Evolutionary conservation across 257 asterid species (phyloP).

Genomic region (Solanum pennellii): DNA sequence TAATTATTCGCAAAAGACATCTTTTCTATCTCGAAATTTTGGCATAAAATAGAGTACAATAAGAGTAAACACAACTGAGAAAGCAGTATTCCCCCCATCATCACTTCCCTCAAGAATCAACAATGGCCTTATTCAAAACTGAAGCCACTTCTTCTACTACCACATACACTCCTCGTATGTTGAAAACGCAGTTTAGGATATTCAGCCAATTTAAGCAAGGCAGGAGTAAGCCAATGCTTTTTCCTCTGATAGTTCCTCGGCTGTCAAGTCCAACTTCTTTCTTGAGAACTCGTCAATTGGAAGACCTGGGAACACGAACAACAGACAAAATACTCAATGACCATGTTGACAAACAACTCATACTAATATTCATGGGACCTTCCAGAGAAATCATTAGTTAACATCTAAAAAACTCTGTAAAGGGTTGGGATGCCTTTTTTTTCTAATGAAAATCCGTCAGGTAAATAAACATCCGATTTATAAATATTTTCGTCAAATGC

Average conservation of each 20-base stretch:
- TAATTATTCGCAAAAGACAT: background rate
- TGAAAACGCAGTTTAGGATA: background rate
- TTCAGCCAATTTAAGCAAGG: slow-evolving; percentile 24
- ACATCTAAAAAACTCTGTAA: background rate
- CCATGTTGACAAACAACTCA: background rate
- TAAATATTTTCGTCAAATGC: background rate
- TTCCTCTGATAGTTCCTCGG: slow-evolving; percentile 81
- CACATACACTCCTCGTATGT: background rate
- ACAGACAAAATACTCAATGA: background rate
- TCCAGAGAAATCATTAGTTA: background rate
- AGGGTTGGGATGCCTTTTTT: background rate
- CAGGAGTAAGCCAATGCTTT: slow-evolving; percentile 85
- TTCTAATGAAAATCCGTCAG: too few relatives aligned
- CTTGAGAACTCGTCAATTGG: slow-evolving; percentile 71
- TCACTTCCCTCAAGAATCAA: slow-evolving; percentile 8
- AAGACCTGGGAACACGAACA: slow-evolving; percentile 35
- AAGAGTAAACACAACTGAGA: background rate
- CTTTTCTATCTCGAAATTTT: background rate
- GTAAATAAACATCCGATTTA: background rate
- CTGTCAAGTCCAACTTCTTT: slow-evolving; percentile 73
- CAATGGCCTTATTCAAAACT: slow-evolving; percentile 26
- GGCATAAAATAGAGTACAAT: background rate
- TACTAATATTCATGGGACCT: background rate
- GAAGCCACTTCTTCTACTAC: slow-evolving; percentile 8
- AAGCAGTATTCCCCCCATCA: slow-evolving; percentile 6